Base-by-base conservation (phyloP, 2,329 filamentous ascomycete genomes). In the Falciphora oryzae region DNA sequence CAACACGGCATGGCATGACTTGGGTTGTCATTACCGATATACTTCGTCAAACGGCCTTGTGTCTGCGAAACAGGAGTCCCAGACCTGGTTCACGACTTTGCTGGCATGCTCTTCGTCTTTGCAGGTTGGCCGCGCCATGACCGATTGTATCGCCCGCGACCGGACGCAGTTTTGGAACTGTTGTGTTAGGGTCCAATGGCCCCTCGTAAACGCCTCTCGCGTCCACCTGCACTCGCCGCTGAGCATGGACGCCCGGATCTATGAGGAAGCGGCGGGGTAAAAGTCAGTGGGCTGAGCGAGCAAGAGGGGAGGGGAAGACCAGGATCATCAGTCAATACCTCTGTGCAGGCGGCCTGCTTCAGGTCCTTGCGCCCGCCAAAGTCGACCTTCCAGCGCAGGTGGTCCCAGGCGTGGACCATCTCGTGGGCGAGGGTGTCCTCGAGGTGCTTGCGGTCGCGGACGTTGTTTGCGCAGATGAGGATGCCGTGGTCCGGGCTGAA, bases 401-500 rank as follows among this genome's bases (percentile, higher is more conserved):
- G 90, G 75, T 99, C 95, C 82, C 93, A 98, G 1, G 93, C 93
- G 76, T 99, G 95, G 63, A 99, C 90, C 92, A 99, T 96, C 80
- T 99, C 95, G 77, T 99, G 95, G 32, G 93, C 89, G 72, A 99
- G 81, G 14, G 93, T 97, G 75, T 99, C 95, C 79, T 99, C 95
- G 70, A 97, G 76, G 74, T 97, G 92, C 38, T 88, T 88, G 65
- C 87, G 81, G 73, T 92, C 88, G 66, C 89, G 82, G 73, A 98
- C 86, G 77, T 95, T 89, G 77, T 99, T 99, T 63, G 95, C 92
- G 77, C 95, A 99, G 28, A 99, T 82, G 73, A 96, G 75, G 68
- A 99, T 97, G 53, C 95, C 95, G 74, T 93, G 90, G 62, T 90
- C 83, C 1, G 93, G 88, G 74, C 89, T 89, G 75, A 98, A 98